These are phyloP conservation scores for Lophiostoma macrostomum DNA, from an alignment of 495 filamentous ascomycete genomes.

Conservation along the genomic window DNA sequence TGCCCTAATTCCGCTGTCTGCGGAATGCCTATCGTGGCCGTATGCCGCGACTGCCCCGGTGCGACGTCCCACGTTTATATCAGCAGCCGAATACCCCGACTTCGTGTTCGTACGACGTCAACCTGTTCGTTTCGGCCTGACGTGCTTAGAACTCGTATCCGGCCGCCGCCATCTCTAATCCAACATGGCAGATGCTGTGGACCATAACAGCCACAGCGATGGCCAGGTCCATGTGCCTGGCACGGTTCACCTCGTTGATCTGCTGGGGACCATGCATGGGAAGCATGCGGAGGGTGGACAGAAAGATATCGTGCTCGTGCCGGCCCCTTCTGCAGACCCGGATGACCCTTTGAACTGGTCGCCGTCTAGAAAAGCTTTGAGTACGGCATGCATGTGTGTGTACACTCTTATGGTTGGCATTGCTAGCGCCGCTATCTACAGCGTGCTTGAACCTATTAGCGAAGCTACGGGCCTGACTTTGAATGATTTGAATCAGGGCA, in stretches of 20 bases:
- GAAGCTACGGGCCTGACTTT: constrained; percentile 54
- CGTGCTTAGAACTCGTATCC: too few relatives aligned
- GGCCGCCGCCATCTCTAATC: too few relatives aligned
- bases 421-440: constrained; percentile 59
- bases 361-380: constrained; percentile 31
- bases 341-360: constrained; percentile 37
- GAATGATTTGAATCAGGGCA: constrained; percentile 56
- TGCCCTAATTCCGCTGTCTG: too few relatives aligned
- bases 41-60: too few relatives aligned
- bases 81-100: too few relatives aligned
- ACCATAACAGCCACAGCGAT: not conserved
- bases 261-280: constrained; percentile 27
- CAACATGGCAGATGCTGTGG: not conserved
- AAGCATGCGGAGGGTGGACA: constrained; percentile 28
- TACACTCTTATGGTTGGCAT: constrained; percentile 63
- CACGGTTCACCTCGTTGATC: constrained; percentile 36
- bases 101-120: too few relatives aligned
- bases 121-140: too few relatives aligned
- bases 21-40: too few relatives aligned
- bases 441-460: constrained; percentile 57
- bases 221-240: constrained; percentile 20
- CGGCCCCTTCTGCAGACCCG: constrained; percentile 31
- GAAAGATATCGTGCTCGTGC: constrained; percentile 36
- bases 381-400: constrained; percentile 30
- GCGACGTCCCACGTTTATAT: too few relatives aligned